These are phyloP conservation scores for Marsdenia floribunda DNA, from an alignment of 257 asterid genomes.

Conservation along the genomic window DNA sequence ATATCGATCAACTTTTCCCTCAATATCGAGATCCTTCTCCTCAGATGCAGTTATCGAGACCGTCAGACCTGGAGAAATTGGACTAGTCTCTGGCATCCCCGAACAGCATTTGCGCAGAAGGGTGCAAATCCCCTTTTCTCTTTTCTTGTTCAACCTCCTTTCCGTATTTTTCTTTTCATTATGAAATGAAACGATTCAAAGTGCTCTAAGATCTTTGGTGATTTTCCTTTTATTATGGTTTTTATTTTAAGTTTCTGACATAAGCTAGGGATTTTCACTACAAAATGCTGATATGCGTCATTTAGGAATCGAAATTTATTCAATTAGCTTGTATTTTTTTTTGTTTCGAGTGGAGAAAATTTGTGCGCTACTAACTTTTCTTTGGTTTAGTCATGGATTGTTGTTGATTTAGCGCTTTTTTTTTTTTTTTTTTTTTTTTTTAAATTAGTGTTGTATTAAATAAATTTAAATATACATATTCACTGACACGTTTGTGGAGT, in stretches of 20 bases:
- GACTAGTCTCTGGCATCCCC: slow-evolving; percentile 82
- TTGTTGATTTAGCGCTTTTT: background rate
- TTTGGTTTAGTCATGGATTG: background rate
- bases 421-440: background rate
- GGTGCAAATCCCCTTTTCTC: slow-evolving; percentile 28
- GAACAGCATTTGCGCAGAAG: slow-evolving; percentile 75
- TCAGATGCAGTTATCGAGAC: slow-evolving; percentile 64
- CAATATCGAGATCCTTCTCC: slow-evolving; percentile 48
- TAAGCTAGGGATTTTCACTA: background rate
- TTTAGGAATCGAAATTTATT: background rate
- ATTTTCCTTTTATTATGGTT: background rate
- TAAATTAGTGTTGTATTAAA: background rate
- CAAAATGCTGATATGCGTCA: background rate
- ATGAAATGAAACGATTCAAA: background rate
- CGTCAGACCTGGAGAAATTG: slow-evolving; percentile 74
- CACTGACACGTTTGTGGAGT: background rate
- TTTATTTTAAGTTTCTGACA: too few relatives aligned
- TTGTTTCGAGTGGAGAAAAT: too few relatives aligned
- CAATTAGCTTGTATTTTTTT: background rate
- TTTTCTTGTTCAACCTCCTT: background rate
- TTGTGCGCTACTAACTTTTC: background rate
- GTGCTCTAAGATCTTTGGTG: background rate
- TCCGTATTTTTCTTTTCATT: background rate
- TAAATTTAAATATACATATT: background rate
- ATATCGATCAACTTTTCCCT: slow-evolving; percentile 35